Conservation (phyloP, 768 basidiomycete species). For the Russula sp. region DNA sequence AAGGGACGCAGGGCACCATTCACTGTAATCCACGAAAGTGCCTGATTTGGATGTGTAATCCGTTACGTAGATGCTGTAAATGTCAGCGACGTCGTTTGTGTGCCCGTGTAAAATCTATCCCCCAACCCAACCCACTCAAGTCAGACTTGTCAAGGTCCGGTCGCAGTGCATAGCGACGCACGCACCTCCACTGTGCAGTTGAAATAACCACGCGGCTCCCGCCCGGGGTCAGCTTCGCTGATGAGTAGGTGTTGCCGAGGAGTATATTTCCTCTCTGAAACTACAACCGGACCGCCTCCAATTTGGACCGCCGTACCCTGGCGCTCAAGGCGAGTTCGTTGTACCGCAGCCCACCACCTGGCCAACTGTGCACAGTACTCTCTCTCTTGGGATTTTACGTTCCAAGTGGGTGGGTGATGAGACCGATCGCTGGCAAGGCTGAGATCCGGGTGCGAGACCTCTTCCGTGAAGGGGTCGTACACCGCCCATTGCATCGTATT, state of each 20-base stretch:
- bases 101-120: constrained; percentile 18
- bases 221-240: constrained; percentile 41
- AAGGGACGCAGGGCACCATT: constrained; percentile 18
- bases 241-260: constrained; percentile 41
- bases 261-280: neutral
- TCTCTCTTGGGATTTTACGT: neutral
- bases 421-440: neutral
- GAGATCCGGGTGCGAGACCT: constrained; percentile 7
- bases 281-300: constrained; percentile 10
- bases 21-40: constrained; percentile 1
- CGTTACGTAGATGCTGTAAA: constrained; percentile 21
- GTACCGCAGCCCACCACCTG: constrained; percentile 20
- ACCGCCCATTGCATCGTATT: constrained; percentile 17
- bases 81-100: constrained; percentile 8
- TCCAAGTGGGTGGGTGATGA: constrained; percentile 1
- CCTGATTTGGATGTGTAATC: constrained; percentile 19
- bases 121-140: neutral
- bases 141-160: neutral
- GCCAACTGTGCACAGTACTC: constrained; percentile 14
- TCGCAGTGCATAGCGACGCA: neutral
- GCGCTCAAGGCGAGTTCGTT: constrained; percentile 9
- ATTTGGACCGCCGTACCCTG: constrained; percentile 16
- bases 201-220: constrained; percentile 45
- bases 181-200: constrained; percentile 43
- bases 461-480: neutral